Evolutionary conservation across 768 basidiomycete genomes (phyloP).

Genomic region (Tulasnella sp.): DNA sequence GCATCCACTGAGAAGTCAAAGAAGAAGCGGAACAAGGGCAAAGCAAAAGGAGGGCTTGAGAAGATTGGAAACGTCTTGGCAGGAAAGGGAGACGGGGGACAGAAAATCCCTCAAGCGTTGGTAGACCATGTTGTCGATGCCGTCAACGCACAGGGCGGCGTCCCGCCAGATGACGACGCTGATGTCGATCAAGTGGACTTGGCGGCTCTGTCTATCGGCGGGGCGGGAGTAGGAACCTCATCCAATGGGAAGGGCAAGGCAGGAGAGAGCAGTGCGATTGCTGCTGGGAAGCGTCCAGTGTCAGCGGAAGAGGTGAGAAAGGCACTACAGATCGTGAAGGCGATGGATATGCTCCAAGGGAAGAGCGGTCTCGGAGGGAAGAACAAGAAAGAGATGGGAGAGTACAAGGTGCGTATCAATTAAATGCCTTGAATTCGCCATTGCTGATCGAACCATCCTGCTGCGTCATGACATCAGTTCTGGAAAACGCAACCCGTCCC

Average conservation of each 20-base stretch:
- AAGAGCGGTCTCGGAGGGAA: conserved; percentile 65
- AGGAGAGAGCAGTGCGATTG: not conserved
- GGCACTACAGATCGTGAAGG: conserved; percentile 64
- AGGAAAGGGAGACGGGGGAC: conserved; percentile 35
- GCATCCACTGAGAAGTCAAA: conserved; percentile 28
- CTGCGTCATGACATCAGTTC: conserved; percentile 43
- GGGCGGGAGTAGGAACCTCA: too few species aligned
- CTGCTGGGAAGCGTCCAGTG: conserved; percentile 26
- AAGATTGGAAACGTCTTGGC: conserved; percentile 37
- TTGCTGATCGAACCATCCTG: conserved; percentile 10
- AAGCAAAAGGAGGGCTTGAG: conserved; percentile 44
- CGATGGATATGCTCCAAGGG: conserved; percentile 77
- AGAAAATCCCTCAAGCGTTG: conserved; percentile 45
- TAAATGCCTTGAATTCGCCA: conserved; percentile 11
- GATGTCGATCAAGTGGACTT: not conserved
- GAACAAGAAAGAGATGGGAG: conserved; percentile 70
- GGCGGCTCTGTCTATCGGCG: not conserved
- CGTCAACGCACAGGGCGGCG: conserved; percentile 48
- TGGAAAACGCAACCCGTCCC: conserved; percentile 97
- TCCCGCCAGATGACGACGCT: not conserved
- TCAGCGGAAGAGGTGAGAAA: conserved; percentile 56
- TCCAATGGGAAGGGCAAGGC: too few species aligned
- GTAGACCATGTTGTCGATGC: conserved; percentile 57
- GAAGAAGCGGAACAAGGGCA: conserved; percentile 88
- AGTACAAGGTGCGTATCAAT: conserved; percentile 60